phyloP scores from a whole-genome alignment of 192 early-diverging fungal species.

The Gonapodya prolifera region DNA sequence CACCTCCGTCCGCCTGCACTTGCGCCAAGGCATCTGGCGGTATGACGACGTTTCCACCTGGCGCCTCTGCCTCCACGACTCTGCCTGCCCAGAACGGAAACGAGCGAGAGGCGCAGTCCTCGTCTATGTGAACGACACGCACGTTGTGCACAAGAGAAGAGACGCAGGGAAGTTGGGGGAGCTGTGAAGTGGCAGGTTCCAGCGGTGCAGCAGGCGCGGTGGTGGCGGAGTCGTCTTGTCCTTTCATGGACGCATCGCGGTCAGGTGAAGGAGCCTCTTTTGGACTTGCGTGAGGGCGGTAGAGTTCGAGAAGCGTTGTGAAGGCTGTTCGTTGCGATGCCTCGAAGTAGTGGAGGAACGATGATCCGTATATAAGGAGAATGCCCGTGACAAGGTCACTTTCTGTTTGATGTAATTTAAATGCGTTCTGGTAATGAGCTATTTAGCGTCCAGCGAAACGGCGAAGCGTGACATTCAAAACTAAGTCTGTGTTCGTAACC shows the following conservation, averaged over 20 bases:
- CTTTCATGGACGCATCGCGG: background rate
- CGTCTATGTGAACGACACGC: background rate
- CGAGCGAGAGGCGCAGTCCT: constrained; percentile 9
- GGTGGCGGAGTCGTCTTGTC: constrained; percentile 6
- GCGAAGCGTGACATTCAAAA: constrained; percentile 9
- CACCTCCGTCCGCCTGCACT: constrained; percentile 11
- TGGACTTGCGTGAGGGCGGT: constrained; percentile 1
- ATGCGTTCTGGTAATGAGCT: constrained; percentile 34
- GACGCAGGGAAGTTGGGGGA: too few species aligned
- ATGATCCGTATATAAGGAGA: constrained; percentile 19
- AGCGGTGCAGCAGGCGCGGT: constrained; percentile 17
- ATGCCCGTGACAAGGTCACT: constrained; percentile 37
- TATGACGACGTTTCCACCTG: constrained; percentile 6
- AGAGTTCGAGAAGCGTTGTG: constrained; percentile 23
- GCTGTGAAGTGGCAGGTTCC: constrained; percentile 7
- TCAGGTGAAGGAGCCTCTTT: constrained; percentile 1
- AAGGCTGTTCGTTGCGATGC: constrained; percentile 20
- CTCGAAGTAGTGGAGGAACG: constrained; percentile 22
- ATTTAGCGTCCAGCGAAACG: constrained; percentile 23
- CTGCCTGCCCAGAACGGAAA: constrained; percentile 33
- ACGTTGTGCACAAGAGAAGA: background rate
- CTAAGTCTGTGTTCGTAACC: background rate
- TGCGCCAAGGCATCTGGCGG: constrained; percentile 11
- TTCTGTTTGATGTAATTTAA: constrained; percentile 34
- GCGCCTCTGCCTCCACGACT: constrained; percentile 14